Evolutionary conservation across 2,329 filamentous ascomycete genomes (phyloP).

Genomic region (Pseudocercospora cruenta): DNA sequence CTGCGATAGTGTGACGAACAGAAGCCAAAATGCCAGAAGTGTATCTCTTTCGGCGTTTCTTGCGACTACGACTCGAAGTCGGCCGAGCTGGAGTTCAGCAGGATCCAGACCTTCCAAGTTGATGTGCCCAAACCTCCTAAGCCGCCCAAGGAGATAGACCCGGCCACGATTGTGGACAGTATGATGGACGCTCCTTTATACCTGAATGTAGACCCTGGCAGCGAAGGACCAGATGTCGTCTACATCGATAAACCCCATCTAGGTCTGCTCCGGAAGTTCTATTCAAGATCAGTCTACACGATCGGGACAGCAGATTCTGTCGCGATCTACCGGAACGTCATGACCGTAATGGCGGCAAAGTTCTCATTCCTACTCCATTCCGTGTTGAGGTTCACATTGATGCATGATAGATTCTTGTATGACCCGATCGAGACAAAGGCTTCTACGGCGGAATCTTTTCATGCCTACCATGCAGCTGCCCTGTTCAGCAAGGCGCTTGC

Average conservation of each 20-base stretch:
- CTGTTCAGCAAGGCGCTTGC: slow-evolving; percentile 54
- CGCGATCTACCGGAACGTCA: slow-evolving; percentile 28
- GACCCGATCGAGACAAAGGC: slow-evolving; percentile 24
- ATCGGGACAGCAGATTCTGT: slow-evolving; percentile 31
- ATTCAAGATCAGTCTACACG: slow-evolving; percentile 30
- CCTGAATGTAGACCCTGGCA: slow-evolving; percentile 18
- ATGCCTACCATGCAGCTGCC: slow-evolving; percentile 53
- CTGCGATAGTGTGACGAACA: slow-evolving; percentile 56
- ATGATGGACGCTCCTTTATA: slow-evolving; percentile 26
- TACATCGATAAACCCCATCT: slow-evolving; percentile 27
- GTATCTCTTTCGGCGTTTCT: slow-evolving; percentile 50
- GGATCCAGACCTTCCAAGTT: slow-evolving; percentile 29
- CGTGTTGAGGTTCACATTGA: slow-evolving; percentile 55
- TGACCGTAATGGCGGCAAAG: slow-evolving; percentile 17
- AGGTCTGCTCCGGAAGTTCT: slow-evolving; percentile 31
- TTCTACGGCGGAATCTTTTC: slow-evolving; percentile 46
- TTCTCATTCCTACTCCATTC: slow-evolving; percentile 60
- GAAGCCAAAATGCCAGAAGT: slow-evolving; percentile 55
- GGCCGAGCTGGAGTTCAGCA: slow-evolving; percentile 27
- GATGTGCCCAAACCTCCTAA: slow-evolving; percentile 3
- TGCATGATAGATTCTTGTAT: slow-evolving; percentile 56
- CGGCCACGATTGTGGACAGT: slow-evolving; percentile 9
- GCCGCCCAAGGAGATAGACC: slow-evolving; percentile 15
- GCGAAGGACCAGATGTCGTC: slow-evolving; percentile 17
- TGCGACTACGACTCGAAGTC: slow-evolving; percentile 51